phyloP scores from a whole-genome alignment of 129 eudicot species.

The Calendula officinalis region DNA sequence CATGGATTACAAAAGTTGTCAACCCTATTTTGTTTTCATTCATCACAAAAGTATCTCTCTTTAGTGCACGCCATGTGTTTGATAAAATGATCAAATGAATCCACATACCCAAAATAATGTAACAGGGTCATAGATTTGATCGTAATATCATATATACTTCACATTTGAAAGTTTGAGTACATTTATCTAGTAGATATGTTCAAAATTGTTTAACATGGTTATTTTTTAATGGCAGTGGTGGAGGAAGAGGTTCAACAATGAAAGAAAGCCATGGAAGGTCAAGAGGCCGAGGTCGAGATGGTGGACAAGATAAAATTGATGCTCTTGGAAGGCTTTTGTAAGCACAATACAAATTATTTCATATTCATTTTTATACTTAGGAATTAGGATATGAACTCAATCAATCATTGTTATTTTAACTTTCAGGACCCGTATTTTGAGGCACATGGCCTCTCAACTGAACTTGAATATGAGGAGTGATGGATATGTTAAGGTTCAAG shows the following conservation, averaged over 20 bases:
- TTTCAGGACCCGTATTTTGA: conserved; percentile 74
- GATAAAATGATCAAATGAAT: conserved; percentile 1
- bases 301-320: conserved; percentile 67
- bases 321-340: conserved; percentile 94
- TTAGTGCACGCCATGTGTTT: neutral
- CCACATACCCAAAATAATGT: neutral
- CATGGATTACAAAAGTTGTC: neutral
- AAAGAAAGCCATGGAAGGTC: conserved; percentile 45
- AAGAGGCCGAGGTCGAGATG: conserved; percentile 53
- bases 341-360: conserved; percentile 26
- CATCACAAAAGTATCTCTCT: too few species aligned
- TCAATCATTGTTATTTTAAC: neutral
- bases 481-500: conserved; percentile 88
- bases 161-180: conserved; percentile 1
- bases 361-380: conserved; percentile 3
- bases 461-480: conserved; percentile 75
- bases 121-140: too few species aligned
- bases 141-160: too few species aligned
- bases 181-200: neutral
- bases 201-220: neutral
- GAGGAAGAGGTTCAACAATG: conserved; percentile 49
- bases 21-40: neutral
- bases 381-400: conserved; percentile 5
- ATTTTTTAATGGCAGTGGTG: conserved; percentile 37
- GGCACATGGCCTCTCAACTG: conserved; percentile 83